Conservation (phyloP, 768 basidiomycete genomes). For the Pleurotus citrinopileatus region DNA sequence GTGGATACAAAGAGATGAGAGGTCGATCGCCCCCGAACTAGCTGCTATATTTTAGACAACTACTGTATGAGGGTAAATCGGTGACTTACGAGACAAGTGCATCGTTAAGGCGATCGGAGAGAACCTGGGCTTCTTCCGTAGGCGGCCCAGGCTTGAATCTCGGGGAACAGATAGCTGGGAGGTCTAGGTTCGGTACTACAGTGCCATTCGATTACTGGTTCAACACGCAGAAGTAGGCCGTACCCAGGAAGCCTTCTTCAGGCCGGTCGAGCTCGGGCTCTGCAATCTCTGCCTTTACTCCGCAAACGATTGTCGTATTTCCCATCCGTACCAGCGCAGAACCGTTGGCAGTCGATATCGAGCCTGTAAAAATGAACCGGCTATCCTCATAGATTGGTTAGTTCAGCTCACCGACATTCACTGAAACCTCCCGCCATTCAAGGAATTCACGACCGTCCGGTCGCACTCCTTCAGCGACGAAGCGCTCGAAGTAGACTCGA, state of each 20-base stretch:
- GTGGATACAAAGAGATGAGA: conserved; percentile 74
- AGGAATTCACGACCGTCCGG: conserved; percentile 78
- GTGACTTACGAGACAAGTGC: conserved; percentile 58
- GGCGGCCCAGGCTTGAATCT: conserved; percentile 96
- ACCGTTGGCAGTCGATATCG: conserved; percentile 91
- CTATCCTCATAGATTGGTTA: not conserved
- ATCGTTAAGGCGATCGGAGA: conserved; percentile 82
- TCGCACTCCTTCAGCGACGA: conserved; percentile 71
- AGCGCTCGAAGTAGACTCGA: conserved; percentile 81
- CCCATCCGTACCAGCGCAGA: conserved; percentile 91
- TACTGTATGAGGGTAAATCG: not conserved
- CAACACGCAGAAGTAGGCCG: conserved; percentile 16
- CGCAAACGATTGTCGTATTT: conserved; percentile 93
- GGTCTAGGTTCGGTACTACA: conserved; percentile 90
- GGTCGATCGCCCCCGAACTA: conserved; percentile 67
- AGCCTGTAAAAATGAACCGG: conserved; percentile 48
- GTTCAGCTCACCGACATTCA: conserved; percentile 70
- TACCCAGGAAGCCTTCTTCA: conserved; percentile 81
- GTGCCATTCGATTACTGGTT: not conserved
- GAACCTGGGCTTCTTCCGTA: conserved; percentile 87
- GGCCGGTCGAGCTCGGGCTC: conserved; percentile 82
- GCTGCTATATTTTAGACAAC: not conserved
- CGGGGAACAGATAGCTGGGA: conserved; percentile 90
- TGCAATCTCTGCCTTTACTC: conserved; percentile 93
- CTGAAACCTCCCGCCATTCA: conserved; percentile 70